Evolutionary conservation across 805 yeast genomes (phyloP).

Genomic region (Candida vartiovaarae): DNA sequence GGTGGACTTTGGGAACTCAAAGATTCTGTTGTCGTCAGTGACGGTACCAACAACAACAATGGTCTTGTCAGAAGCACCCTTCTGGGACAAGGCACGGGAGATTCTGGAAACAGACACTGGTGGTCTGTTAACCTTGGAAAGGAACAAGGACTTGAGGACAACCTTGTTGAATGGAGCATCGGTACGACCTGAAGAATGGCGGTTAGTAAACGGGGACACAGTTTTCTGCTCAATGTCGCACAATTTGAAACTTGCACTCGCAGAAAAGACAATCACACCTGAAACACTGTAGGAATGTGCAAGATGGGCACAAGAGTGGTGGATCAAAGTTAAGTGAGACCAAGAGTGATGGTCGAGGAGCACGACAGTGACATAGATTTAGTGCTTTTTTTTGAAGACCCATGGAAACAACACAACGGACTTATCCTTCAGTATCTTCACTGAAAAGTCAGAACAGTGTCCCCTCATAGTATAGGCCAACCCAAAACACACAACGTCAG

Average conservation of each 20-base stretch:
- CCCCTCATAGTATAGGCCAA: too few species aligned
- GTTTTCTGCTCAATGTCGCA: constrained; percentile 44
- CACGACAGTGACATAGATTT: not conserved
- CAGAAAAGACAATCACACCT: constrained; percentile 20
- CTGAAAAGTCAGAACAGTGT: constrained; percentile 10
- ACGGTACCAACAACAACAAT: constrained; percentile 99
- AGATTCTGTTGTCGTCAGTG: constrained; percentile 94
- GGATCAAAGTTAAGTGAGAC: not conserved
- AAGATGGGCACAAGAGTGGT: not conserved
- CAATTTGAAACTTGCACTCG: constrained; percentile 31
- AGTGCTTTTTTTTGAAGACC: too few species aligned
- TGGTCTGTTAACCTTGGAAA: constrained; percentile 99
- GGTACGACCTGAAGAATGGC: constrained; percentile 71
- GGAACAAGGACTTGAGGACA: constrained; percentile 87
- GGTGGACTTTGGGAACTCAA: constrained; percentile 92
- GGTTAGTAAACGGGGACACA: constrained; percentile 28
- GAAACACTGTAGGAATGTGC: too few species aligned
- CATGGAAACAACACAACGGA: not conserved
- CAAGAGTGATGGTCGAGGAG: not conserved
- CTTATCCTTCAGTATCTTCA: constrained; percentile 20
- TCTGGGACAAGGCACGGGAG: constrained; percentile 72
- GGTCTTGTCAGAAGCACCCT: constrained; percentile 84
- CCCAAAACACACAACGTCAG: too few species aligned
- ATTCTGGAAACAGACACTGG: constrained; percentile 96
- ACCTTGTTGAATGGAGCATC: constrained; percentile 99